phyloP scores from a whole-genome alignment of 192 early-diverging fungal species.

The Phlyctochytrium bullatum region DNA sequence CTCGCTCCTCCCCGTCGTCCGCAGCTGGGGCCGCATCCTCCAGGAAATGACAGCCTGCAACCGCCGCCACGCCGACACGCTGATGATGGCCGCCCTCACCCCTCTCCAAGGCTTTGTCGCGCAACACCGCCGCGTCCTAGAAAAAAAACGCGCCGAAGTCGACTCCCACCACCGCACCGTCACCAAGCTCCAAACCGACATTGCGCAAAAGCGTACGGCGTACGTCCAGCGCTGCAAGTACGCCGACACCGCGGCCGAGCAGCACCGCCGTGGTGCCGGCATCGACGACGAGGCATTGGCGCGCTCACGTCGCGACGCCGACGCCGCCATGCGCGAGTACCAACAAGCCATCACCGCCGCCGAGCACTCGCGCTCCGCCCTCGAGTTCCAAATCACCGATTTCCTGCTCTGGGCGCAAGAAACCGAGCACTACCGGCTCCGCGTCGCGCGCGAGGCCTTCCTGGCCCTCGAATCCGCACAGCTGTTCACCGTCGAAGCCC shows the following conservation, averaged over 20 bases:
- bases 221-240: slow-evolving; percentile 17
- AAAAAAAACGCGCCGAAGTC: slow-evolving; percentile 31
- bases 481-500: slow-evolving; percentile 14
- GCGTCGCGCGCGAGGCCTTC: slow-evolving; percentile 24
- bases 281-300: background rate
- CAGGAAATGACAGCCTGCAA: slow-evolving; percentile 28
- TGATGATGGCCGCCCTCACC: slow-evolving; percentile 22
- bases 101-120: slow-evolving; percentile 27
- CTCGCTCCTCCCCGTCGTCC: slow-evolving; percentile 12
- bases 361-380: slow-evolving; percentile 34
- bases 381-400: slow-evolving; percentile 40
- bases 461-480: slow-evolving; percentile 12
- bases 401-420: slow-evolving; percentile 34
- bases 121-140: slow-evolving; percentile 25
- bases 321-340: slow-evolving; percentile 9
- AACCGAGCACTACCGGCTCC: slow-evolving; percentile 23
- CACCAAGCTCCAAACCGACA: slow-evolving; percentile 15
- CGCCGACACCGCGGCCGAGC: slow-evolving; percentile 21
- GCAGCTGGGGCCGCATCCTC: slow-evolving; percentile 11
- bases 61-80: slow-evolving; percentile 31
- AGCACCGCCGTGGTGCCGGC: background rate
- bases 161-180: slow-evolving; percentile 21
- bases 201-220: slow-evolving; percentile 10
- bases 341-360: slow-evolving; percentile 19
- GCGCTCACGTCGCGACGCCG: background rate